Evolutionary conservation across 2,329 filamentous ascomycete species (phyloP).

Genomic region (Talaromyces sp.): DNA sequence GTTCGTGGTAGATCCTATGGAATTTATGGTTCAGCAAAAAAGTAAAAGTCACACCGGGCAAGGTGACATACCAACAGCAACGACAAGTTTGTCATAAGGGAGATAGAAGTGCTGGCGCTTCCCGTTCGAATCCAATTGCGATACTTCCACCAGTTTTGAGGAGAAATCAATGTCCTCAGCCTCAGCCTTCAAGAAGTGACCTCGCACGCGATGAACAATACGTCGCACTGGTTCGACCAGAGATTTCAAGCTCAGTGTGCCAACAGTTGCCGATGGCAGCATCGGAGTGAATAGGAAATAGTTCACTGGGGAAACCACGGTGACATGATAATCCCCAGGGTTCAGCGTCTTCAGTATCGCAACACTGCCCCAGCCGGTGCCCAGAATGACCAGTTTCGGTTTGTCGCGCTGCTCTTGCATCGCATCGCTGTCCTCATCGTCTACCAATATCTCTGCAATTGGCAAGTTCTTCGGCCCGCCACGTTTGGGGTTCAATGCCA

Average conservation of each 20-base stretch:
- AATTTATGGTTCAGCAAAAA: constrained; percentile 10
- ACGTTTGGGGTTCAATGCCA: constrained; percentile 72
- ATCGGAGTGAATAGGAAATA: constrained; percentile 99
- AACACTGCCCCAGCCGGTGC: constrained; percentile 92
- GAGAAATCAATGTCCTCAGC: constrained; percentile 91
- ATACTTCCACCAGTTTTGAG: constrained; percentile 82
- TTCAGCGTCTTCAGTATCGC: constrained; percentile 85
- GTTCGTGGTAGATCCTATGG: constrained; percentile 73
- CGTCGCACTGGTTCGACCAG: constrained; percentile 88
- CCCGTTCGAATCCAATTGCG: constrained; percentile 65
- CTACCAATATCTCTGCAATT: constrained; percentile 79
- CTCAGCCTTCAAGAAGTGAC: constrained; percentile 83
- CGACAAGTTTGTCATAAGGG: constrained; percentile 92
- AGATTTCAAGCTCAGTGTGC: constrained; percentile 84
- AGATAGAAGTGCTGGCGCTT: constrained; percentile 82
- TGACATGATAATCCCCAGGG: constrained; percentile 90
- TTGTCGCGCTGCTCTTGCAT: constrained; percentile 74
- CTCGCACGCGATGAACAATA: constrained; percentile 70
- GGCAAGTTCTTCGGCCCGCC: constrained; percentile 95
- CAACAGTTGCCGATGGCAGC: constrained; percentile 94
- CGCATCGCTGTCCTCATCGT: constrained; percentile 74
- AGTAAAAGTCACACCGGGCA: not conserved
- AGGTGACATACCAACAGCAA: constrained; percentile 64
- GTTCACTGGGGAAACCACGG: constrained; percentile 87
- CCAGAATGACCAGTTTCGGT: constrained; percentile 85